Base-by-base conservation (phyloP, 2,329 filamentous ascomycete species). In the Rhynchosporium secalis region DNA sequence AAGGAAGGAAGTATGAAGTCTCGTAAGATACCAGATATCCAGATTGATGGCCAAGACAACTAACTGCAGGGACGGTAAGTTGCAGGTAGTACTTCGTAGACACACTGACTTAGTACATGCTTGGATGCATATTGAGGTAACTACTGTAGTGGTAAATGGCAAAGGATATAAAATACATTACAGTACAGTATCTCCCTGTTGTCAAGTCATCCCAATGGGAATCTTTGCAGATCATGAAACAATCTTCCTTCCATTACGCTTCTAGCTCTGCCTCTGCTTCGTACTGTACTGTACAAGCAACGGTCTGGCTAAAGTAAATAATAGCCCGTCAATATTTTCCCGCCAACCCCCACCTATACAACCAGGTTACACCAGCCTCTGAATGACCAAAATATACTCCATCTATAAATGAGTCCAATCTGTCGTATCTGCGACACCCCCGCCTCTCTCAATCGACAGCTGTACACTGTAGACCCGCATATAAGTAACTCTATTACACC, bases 151-250 rank as follows among this genome's bases (percentile, higher is more conserved):
- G 43, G 41, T 56, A 38, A 56, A 31, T 43, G 40, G 40, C 40
- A 43, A 43, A n/a, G 20, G 40, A 43, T 12, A n/a, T 43, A 40
- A 40, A 40, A 12, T 2, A 40, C 12, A 52, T 36, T 60, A 63
- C 60, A 63, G 48, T 60, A 63, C 60, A 63, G 48, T 64, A 55
- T 12, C 49, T 43, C 52, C 57, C 20, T 49, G 40, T 29, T 55
- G 20, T 57, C 45, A 36, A 45, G 60, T 36, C 29, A 46, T 54
- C 51, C 55, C 62, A 63, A 63, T 60, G 46, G 60, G 62, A 45
- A 45, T 38, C 43, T 41, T 40, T 61, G 33, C 52, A 58, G 60
- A 55, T 60, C 60, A 60, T 47, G 58, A 48, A 54, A 57, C 26
- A 41, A 20, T 20, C 20, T 57, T 56, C 38, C 58, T 45, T 64